phyloP scores from a whole-genome alignment of 2,329 filamentous ascomycete species.

The Ascochyta lentis region DNA sequence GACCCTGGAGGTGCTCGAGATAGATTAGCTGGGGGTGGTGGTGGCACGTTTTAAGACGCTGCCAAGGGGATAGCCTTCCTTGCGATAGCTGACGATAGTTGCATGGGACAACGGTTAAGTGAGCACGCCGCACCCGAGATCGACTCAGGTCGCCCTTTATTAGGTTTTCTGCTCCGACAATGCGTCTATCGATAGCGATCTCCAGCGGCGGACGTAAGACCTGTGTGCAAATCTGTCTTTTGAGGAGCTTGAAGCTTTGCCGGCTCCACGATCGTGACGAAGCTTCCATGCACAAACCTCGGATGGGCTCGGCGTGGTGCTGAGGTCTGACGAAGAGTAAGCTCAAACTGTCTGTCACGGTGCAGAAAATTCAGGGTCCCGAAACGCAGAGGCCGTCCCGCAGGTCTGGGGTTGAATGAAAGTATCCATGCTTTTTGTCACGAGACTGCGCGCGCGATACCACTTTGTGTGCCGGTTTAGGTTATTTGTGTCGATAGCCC shows the following conservation, averaged over 20 bases:
- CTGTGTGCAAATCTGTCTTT: slow-evolving; percentile 10
- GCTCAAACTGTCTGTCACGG: slow-evolving; percentile 26
- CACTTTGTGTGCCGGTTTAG: slow-evolving; percentile 23
- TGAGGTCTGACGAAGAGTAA: slow-evolving; percentile 24
- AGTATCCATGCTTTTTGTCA: slow-evolving; percentile 32
- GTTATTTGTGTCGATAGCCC: slow-evolving; percentile 42
- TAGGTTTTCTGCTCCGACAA: slow-evolving; percentile 16
- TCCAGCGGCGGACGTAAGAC: slow-evolving; percentile 17
- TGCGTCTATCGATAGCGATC: slow-evolving; percentile 14
- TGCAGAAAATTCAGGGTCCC: slow-evolving; percentile 38
- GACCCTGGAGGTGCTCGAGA: slow-evolving; percentile 21
- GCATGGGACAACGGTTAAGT: slow-evolving; percentile 17
- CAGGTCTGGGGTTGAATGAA: slow-evolving; percentile 36
- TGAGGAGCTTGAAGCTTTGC: slow-evolving; percentile 6
- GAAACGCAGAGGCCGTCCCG: slow-evolving; percentile 37
- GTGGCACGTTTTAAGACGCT: slow-evolving; percentile 16
- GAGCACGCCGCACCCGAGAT: slow-evolving; percentile 14
- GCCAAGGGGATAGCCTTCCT: slow-evolving; percentile 11
- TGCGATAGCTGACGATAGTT: slow-evolving; percentile 17
- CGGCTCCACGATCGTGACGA: slow-evolving; percentile 18
- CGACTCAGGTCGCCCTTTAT: slow-evolving; percentile 16
- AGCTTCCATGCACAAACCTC: slow-evolving; percentile 18
- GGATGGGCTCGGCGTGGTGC: slow-evolving; percentile 24
- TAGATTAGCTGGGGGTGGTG: slow-evolving; percentile 18
- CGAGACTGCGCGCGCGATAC: slow-evolving; percentile 39